Evolutionary conservation across 129 eudicot genomes (phyloP).

Genomic region (Calendula officinalis): DNA sequence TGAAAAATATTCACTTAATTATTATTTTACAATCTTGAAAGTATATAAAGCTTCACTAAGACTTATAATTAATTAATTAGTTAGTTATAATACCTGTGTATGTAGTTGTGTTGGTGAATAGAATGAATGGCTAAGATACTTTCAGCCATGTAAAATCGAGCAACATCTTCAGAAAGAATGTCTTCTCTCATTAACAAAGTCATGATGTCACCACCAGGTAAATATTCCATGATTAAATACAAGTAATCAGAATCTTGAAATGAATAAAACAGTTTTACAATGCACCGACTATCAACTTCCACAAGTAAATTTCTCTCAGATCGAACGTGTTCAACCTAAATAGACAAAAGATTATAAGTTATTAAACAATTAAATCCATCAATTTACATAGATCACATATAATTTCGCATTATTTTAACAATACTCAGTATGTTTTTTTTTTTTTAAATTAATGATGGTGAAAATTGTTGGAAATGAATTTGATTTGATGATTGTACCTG

Average conservation of each 20-base stretch:
- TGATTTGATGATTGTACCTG: slow-evolving; percentile 48
- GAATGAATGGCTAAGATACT: slow-evolving; percentile 85
- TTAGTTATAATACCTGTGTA: slow-evolving; percentile 52
- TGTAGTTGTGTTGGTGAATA: slow-evolving; percentile 79
- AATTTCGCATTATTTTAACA: slow-evolving; percentile 6
- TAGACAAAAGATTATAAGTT: background rate
- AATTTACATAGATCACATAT: background rate
- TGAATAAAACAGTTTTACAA: slow-evolving; percentile 83
- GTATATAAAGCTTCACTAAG: too few relatives aligned
- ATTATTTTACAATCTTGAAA: too few relatives aligned
- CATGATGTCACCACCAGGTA: slow-evolving; percentile 98
- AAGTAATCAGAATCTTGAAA: slow-evolving; percentile 85
- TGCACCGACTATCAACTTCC: slow-evolving; percentile 94
- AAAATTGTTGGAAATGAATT: background rate
- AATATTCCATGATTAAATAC: slow-evolving; percentile 91
- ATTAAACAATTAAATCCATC: slow-evolving; percentile 9
- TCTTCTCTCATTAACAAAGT: slow-evolving; percentile 89
- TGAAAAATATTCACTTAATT: slow-evolving; percentile 19
- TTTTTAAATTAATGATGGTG: background rate
- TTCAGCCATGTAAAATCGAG: slow-evolving; percentile 87
- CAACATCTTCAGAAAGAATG: slow-evolving; percentile 83
- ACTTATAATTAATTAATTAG: too few relatives aligned
- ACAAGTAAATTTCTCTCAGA: slow-evolving; percentile 92
- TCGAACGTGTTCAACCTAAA: slow-evolving; percentile 84
- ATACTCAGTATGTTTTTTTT: background rate